Conservation (phyloP, 495 filamentous ascomycete species). For the Podospora australis region DNA sequence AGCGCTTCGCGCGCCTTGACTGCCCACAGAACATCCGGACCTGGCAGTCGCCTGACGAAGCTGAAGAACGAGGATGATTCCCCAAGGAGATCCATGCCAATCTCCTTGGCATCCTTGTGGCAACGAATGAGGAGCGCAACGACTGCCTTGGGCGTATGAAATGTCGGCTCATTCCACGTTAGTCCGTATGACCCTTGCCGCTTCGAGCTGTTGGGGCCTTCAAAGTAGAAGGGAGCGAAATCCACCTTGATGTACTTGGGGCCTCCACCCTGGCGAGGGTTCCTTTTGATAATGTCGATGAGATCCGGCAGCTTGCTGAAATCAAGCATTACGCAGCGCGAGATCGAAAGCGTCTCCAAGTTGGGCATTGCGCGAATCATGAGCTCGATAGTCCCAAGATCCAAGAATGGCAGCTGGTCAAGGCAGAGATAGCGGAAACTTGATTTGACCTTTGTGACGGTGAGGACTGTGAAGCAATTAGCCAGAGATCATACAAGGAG, state of each 20-base stretch:
- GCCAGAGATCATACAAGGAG: background rate
- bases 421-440: slow-evolving; percentile 16
- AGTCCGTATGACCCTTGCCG: slow-evolving; percentile 19
- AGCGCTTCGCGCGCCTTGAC: slow-evolving; percentile 22
- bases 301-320: slow-evolving; percentile 17
- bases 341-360: slow-evolving; percentile 16
- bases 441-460: background rate
- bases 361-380: slow-evolving; percentile 21
- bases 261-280: slow-evolving; percentile 4
- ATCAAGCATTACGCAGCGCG: slow-evolving; percentile 20
- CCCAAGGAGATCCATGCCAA: slow-evolving; percentile 24
- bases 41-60: slow-evolving; percentile 22
- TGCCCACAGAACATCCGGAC: slow-evolving; percentile 22
- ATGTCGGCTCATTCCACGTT: slow-evolving; percentile 20
- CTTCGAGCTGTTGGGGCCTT: slow-evolving; percentile 5
- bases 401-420: slow-evolving; percentile 18
- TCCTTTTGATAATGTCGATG: slow-evolving; percentile 6
- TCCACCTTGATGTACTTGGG: slow-evolving; percentile 13
- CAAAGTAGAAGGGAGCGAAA: slow-evolving; percentile 20
- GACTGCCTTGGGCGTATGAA: slow-evolving; percentile 20
- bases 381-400: slow-evolving; percentile 9
- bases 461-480: background rate
- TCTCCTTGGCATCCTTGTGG: background rate
- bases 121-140: slow-evolving; percentile 7
- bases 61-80: slow-evolving; percentile 20